Evolutionary conservation across 2,329 filamentous ascomycete species (phyloP).

Genomic region (Aspergillus fijiensis): DNA sequence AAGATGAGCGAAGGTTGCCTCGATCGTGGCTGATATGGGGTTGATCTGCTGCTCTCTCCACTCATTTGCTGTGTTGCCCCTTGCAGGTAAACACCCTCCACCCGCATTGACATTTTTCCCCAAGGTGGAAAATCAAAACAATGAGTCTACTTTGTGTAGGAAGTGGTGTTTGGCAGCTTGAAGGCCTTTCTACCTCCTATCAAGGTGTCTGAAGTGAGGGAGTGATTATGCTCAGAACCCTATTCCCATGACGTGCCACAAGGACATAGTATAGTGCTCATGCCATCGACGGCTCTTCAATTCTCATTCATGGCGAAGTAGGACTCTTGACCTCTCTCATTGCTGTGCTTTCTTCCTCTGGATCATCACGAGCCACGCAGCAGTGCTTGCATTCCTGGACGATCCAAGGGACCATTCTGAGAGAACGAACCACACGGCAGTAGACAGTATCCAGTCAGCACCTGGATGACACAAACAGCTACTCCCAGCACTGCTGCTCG

Average conservation of each 20-base stretch:
- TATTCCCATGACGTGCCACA: not conserved
- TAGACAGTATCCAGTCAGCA: too few relatives aligned
- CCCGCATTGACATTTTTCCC: not conserved
- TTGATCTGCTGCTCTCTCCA: not conserved
- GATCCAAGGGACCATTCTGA: not conserved
- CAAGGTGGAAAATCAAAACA: constrained; percentile 1
- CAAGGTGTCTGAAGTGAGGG: too few relatives aligned
- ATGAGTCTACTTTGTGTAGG: too few relatives aligned
- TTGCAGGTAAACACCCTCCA: constrained; percentile 10
- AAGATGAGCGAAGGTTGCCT: not conserved
- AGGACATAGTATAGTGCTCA: not conserved
- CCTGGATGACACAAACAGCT: not conserved
- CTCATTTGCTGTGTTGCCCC: not conserved
- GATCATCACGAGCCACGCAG: not conserved
- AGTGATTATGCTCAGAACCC: not conserved
- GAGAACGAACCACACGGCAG: too few relatives aligned
- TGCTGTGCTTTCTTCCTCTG: not conserved
- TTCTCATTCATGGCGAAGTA: not conserved
- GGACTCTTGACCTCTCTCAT: not conserved
- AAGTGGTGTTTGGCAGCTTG: not conserved
- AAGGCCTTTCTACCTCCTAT: too few relatives aligned
- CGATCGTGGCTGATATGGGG: not conserved
- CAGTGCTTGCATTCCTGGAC: not conserved
- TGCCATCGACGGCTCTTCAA: not conserved
- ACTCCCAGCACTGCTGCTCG: not conserved